Evolutionary conservation across 2,329 filamentous ascomycete genomes (phyloP).

Genomic region (Fusarium foetens): DNA sequence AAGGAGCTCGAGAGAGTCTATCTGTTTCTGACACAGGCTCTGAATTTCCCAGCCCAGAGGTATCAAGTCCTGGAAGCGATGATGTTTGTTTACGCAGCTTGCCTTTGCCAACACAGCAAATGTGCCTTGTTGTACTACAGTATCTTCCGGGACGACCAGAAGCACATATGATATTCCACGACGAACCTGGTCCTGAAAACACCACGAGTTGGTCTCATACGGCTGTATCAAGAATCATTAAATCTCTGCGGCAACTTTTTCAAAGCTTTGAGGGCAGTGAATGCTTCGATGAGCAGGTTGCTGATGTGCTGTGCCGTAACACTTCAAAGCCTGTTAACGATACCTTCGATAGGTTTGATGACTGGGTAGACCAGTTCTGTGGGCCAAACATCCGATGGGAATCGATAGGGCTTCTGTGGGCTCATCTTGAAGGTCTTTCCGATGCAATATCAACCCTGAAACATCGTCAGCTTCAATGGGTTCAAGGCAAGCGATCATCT

Average conservation of each 20-base stretch:
- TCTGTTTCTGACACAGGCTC: slow-evolving; percentile 43
- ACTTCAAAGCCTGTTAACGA: slow-evolving; percentile 51
- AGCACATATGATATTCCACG: slow-evolving; percentile 25
- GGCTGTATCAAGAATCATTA: slow-evolving; percentile 47
- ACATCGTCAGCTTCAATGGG: slow-evolving; percentile 17
- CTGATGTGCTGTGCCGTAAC: slow-evolving; percentile 51
- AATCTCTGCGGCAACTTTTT: slow-evolving; percentile 49
- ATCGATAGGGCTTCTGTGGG: slow-evolving; percentile 53
- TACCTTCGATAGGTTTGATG: slow-evolving; percentile 45
- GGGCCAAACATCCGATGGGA: slow-evolving; percentile 57
- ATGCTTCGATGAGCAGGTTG: slow-evolving; percentile 50
- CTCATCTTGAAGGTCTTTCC: slow-evolving; percentile 28
- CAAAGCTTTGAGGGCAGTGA: slow-evolving; percentile 42
- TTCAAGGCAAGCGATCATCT: background rate
- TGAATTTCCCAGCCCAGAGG: background rate
- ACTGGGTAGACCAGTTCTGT: slow-evolving; percentile 54
- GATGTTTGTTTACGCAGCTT: slow-evolving; percentile 27
- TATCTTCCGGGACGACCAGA: slow-evolving; percentile 24
- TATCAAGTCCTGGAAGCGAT: background rate
- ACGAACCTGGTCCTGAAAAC: slow-evolving; percentile 8
- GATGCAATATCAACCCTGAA: slow-evolving; percentile 24
- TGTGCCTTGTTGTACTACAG: slow-evolving; percentile 28
- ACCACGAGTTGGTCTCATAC: slow-evolving; percentile 48
- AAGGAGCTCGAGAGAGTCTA: slow-evolving; percentile 54
- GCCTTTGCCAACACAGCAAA: slow-evolving; percentile 34